These are phyloP conservation scores for Pontederia crassipes DNA, from an alignment of 176 grass and related monocot species.

Conservation along the genomic window DNA sequence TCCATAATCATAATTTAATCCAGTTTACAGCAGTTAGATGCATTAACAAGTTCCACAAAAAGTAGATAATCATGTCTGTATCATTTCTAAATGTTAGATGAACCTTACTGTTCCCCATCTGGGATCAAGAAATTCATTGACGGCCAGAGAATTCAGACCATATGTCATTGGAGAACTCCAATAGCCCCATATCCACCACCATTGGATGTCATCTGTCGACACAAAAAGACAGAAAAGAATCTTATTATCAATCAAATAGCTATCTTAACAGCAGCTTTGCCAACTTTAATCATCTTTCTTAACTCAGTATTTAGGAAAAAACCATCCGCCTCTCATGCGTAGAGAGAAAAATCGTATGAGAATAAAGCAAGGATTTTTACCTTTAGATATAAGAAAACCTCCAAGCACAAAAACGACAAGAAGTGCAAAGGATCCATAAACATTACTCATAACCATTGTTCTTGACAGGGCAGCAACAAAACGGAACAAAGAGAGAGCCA, in stretches of 20 bases:
- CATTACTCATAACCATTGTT: slow-evolving; percentile 3
- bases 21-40: background rate
- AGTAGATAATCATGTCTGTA: no score
- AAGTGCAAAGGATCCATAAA: background rate
- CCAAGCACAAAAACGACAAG: slow-evolving; percentile 9
- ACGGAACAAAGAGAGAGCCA: slow-evolving; percentile 12
- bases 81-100: background rate
- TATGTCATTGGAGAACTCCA: slow-evolving; percentile 16
- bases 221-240: background rate
- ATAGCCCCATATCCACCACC: slow-evolving; percentile 9
- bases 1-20: no score
- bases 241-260: background rate
- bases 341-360: background rate
- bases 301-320: no score
- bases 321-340: background rate
- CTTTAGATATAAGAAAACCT: slow-evolving; percentile 22
- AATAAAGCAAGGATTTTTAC: slow-evolving; percentile 4
- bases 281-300: no score
- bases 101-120: slow-evolving; percentile 35
- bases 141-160: background rate
- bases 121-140: slow-evolving; percentile 13
- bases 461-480: background rate
- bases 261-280: no score
- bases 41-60: no score
- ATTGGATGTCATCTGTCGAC: background rate